Evolutionary conservation across 768 basidiomycete species (phyloP).

Genomic region (Macrolepiota fuliginosa): DNA sequence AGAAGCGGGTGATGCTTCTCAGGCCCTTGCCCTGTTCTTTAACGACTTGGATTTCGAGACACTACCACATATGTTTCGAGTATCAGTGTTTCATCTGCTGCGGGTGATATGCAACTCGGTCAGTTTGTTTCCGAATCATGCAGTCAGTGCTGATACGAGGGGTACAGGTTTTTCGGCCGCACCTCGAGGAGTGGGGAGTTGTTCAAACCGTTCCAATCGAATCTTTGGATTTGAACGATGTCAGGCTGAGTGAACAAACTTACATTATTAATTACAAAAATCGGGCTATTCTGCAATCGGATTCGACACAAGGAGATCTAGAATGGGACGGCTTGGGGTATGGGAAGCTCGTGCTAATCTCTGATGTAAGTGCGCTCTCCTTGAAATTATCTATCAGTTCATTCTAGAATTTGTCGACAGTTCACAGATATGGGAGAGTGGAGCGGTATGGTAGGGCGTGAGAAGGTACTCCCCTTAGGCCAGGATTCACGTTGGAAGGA

Average conservation of each 20-base stretch:
- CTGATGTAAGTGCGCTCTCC: background rate
- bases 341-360: background rate
- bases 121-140: background rate
- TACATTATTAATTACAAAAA: background rate
- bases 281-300: background rate
- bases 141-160: background rate
- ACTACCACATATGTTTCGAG: background rate
- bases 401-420: constrained; percentile 35
- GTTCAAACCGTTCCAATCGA: background rate
- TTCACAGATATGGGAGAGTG: background rate
- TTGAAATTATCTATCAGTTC: background rate
- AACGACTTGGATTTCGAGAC: background rate
- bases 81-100: background rate
- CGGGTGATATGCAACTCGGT: background rate
- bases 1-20: background rate
- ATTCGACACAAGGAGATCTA: background rate
- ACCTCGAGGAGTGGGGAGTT: background rate
- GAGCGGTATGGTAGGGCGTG: background rate
- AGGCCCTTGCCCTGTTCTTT: background rate
- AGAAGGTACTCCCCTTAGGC: background rate
- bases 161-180: background rate
- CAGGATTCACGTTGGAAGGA: background rate
- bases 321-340: background rate
- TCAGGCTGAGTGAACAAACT: background rate
- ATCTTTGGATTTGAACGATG: background rate